phyloP scores from a whole-genome alignment of 345 rosid species.

The Mangifera indica region DNA sequence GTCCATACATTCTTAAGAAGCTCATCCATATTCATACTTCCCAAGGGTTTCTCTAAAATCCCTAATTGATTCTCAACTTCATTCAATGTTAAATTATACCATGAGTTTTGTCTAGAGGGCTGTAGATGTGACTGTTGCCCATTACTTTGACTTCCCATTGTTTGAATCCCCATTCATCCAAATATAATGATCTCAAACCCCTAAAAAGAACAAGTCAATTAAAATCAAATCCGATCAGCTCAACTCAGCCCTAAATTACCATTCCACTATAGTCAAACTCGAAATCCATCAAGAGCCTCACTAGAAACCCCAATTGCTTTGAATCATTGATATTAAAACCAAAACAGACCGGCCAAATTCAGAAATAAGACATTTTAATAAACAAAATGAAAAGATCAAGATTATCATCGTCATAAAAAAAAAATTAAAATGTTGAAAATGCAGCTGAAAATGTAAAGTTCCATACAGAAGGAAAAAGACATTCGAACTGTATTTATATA shows the following conservation, averaged over 20 bases:
- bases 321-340: too few relatives aligned
- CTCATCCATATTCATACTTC: slow-evolving; percentile 60
- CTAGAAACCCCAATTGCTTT: too few relatives aligned
- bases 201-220: background rate
- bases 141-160: slow-evolving; percentile 51
- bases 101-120: slow-evolving; percentile 41
- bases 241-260: too few relatives aligned
- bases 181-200: slow-evolving; percentile 3
- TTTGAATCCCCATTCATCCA: slow-evolving; percentile 61
- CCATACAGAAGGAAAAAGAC: background rate
- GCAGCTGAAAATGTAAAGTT: background rate
- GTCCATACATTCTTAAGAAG: slow-evolving; percentile 51
- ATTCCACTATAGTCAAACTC: too few relatives aligned
- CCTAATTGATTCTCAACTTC: slow-evolving; percentile 48
- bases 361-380: too few relatives aligned
- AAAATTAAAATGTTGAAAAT: too few relatives aligned
- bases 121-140: slow-evolving; percentile 41
- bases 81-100: slow-evolving; percentile 46
- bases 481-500: background rate
- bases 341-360: too few relatives aligned
- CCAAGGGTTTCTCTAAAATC: slow-evolving; percentile 46
- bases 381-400: too few relatives aligned
- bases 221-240: background rate
- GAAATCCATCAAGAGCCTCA: too few relatives aligned
- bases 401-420: too few relatives aligned